These are phyloP conservation scores for Suillus clintonianus DNA, from an alignment of 768 basidiomycete genomes.

Conservation along the genomic window DNA sequence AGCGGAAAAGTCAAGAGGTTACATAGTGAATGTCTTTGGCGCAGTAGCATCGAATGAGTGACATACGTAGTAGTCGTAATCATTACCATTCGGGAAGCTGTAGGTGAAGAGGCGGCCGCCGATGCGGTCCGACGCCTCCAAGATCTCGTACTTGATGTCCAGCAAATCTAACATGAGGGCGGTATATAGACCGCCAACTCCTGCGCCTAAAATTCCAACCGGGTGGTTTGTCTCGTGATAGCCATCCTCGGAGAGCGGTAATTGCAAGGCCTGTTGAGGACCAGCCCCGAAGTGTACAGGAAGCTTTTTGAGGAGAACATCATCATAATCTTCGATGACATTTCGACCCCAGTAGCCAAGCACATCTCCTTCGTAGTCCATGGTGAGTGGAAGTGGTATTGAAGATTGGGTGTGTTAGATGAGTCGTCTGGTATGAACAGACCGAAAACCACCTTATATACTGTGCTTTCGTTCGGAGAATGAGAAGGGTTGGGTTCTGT, in stretches of 20 bases:
- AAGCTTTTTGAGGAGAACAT: too few relatives aligned
- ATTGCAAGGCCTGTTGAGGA: background rate
- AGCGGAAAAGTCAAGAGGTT: background rate
- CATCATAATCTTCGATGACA: conserved; percentile 9
- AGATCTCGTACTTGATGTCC: conserved; percentile 43
- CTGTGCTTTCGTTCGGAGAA: too few relatives aligned
- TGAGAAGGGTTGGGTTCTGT: too few relatives aligned
- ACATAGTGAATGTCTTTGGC: background rate
- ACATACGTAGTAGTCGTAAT: conserved; percentile 40
- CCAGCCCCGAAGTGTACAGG: background rate
- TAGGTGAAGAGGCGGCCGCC: conserved; percentile 50
- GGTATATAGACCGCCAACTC: conserved; percentile 37
- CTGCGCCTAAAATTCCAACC: conserved; percentile 22
- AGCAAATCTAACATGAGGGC: conserved; percentile 47
- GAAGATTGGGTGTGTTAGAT: too few relatives aligned
- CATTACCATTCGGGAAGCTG: conserved; percentile 30
- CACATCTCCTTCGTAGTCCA: conserved; percentile 16
- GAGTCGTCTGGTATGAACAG: too few relatives aligned
- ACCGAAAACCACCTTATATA: too few relatives aligned
- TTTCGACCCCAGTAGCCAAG: conserved; percentile 13
- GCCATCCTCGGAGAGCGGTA: background rate
- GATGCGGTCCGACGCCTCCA: conserved; percentile 42
- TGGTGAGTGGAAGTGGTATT: background rate
- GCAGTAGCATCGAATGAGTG: background rate
- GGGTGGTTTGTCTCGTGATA: too few relatives aligned